phyloP scores from a whole-genome alignment of 2,329 filamentous ascomycete species.

The Trichoderma pleuroti region DNA sequence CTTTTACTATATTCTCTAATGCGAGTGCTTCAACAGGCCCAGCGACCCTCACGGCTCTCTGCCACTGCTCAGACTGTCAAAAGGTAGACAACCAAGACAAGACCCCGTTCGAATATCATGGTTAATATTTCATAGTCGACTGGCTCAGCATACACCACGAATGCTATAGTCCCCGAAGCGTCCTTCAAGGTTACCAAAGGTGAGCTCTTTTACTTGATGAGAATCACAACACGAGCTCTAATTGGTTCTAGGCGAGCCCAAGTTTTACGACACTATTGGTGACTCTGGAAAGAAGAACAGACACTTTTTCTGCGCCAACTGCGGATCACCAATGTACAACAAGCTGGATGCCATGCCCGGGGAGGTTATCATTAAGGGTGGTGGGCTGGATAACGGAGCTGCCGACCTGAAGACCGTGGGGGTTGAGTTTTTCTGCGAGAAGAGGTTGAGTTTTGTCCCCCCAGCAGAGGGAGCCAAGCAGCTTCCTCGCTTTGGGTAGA shows the following conservation, averaged over 20 bases:
- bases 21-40: slow-evolving; percentile 33
- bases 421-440: slow-evolving; percentile 52
- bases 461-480: slow-evolving; percentile 33
- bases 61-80: slow-evolving; percentile 53
- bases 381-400: slow-evolving; percentile 47
- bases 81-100: slow-evolving; percentile 37
- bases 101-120: not conserved
- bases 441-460: slow-evolving; percentile 44
- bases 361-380: slow-evolving; percentile 48
- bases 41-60: slow-evolving; percentile 43
- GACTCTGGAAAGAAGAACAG: slow-evolving; percentile 52
- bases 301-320: slow-evolving; percentile 53
- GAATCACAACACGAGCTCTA: rapidly evolving
- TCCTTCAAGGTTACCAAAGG: slow-evolving; percentile 49
- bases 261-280: slow-evolving; percentile 45
- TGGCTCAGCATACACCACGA: slow-evolving; percentile 53
- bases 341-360: slow-evolving; percentile 52
- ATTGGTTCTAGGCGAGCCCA: slow-evolving; percentile 39
- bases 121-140: slow-evolving; percentile 37
- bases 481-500: slow-evolving; percentile 15
- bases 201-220: slow-evolving; percentile 20
- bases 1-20: not conserved
- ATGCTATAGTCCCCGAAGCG: slow-evolving; percentile 46
- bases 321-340: slow-evolving; percentile 50
- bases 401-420: slow-evolving; percentile 42